These are phyloP conservation scores for Lentinula sp. DNA, from an alignment of 768 basidiomycete genomes.

Conservation along the genomic window DNA sequence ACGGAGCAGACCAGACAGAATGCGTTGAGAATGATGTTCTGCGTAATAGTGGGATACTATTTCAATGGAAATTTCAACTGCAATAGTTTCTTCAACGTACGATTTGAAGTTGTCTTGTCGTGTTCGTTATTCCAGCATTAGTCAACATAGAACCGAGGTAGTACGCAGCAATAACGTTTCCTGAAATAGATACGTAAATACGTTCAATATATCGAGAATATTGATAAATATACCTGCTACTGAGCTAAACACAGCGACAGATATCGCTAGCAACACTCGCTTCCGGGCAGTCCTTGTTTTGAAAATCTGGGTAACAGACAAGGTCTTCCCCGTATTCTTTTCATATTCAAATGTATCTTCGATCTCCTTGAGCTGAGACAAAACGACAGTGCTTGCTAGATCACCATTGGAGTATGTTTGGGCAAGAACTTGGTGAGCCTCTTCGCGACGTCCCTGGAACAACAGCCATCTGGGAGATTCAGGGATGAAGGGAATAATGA, in stretches of 20 bases:
- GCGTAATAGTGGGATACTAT: neutral
- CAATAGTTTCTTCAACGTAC: neutral
- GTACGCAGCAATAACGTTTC: slow-evolving; percentile 17
- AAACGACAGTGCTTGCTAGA: slow-evolving; percentile 19
- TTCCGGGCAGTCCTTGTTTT: slow-evolving; percentile 17
- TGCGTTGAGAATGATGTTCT: slow-evolving; percentile 19
- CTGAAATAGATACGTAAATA: neutral
- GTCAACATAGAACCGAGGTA: slow-evolving; percentile 15
- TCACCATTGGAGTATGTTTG: slow-evolving; percentile 21
- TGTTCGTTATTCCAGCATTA: slow-evolving; percentile 16
- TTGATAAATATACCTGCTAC: slow-evolving; percentile 12
- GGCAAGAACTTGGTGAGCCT: slow-evolving; percentile 21
- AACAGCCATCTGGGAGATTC: slow-evolving; percentile 36
- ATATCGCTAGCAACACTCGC: slow-evolving; percentile 12
- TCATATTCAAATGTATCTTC: slow-evolving; percentile 25
- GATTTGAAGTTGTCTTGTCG: slow-evolving; percentile 16
- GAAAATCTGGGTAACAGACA: slow-evolving; percentile 13
- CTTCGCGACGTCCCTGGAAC: slow-evolving; percentile 21
- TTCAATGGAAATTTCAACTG: neutral
- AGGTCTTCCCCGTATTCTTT: slow-evolving; percentile 14
- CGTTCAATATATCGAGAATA: neutral
- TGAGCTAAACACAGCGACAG: slow-evolving; percentile 18
- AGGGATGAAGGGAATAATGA: slow-evolving; percentile 26
- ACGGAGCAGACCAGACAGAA: slow-evolving; percentile 16
- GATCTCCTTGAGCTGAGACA: slow-evolving; percentile 26